phyloP scores from a whole-genome alignment of 2,329 filamentous ascomycete genomes.

The Nemania diffusa region DNA sequence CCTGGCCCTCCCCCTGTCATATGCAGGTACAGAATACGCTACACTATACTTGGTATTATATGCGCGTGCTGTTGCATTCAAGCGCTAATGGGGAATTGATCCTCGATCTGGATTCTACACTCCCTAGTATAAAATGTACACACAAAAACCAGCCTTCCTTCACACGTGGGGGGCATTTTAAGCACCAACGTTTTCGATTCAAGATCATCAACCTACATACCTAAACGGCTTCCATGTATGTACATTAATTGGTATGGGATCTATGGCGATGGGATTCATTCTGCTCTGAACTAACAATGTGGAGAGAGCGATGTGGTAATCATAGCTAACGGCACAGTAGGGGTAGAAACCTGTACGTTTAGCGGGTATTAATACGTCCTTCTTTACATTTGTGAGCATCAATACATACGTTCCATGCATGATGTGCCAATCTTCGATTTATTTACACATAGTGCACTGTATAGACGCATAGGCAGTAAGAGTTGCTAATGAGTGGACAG shows the following conservation, averaged over 20 bases:
- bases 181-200: slow-evolving; percentile 6
- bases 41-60: background rate
- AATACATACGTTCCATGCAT: too few species aligned
- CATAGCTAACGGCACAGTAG: too few species aligned
- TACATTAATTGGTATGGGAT: slow-evolving; percentile 2
- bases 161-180: background rate
- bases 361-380: too few species aligned
- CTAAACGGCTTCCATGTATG: background rate
- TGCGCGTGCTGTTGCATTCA: slow-evolving; percentile 22
- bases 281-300: background rate
- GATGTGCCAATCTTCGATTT: background rate
- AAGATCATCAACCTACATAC: slow-evolving; percentile 16
- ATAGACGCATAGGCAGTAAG: background rate
- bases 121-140: background rate
- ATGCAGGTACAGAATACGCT: slow-evolving; percentile 38
- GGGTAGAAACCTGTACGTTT: too few species aligned
- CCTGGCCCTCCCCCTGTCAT: slow-evolving; percentile 20
- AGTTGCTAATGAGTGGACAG: background rate
- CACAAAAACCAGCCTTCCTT: slow-evolving; percentile 1
- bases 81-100: slow-evolving; percentile 20
- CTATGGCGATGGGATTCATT: background rate
- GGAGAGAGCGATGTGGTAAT: too few species aligned
- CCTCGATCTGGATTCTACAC: slow-evolving; percentile 18
- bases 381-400: too few species aligned
- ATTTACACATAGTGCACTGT: background rate